Percentiles rank a stretch among this genome's conserved stretches.
Conservation (phyloP, 2,329 filamentous ascomycete species). For the Lachnellula willkommii region DNA sequence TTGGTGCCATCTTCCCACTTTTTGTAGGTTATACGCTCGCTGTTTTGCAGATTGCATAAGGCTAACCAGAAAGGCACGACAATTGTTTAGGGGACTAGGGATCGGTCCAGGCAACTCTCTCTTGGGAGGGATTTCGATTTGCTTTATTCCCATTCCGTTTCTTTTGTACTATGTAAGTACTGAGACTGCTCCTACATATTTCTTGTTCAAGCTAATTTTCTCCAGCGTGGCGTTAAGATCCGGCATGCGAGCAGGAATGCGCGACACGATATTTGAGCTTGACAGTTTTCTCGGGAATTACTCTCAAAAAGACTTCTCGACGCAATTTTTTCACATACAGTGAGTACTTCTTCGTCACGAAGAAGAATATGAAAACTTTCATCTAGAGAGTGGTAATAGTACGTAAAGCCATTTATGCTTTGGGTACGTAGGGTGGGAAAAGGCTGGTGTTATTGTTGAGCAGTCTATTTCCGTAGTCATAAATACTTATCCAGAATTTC, state of each 20-base stretch:
- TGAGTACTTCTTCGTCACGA: too few species aligned
- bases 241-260: conserved; percentile 4
- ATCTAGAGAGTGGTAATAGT: too few species aligned
- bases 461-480: too few species aligned
- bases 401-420: too few species aligned
- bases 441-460: too few species aligned
- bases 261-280: background rate
- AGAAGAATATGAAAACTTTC: too few species aligned
- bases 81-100: conserved; percentile 52
- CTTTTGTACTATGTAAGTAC: background rate
- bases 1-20: conserved; percentile 27
- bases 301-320: too few species aligned
- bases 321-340: too few species aligned
- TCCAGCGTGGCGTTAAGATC: background rate
- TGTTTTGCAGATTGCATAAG: background rate
- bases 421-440: too few species aligned
- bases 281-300: too few species aligned
- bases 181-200: background rate
- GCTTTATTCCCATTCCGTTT: conserved; percentile 5
- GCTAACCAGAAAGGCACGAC: conserved; percentile 51
- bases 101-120: conserved; percentile 51
- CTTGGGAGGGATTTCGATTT: conserved; percentile 42
- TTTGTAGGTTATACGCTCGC: conserved; percentile 3
- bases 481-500: too few species aligned
- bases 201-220: background rate